Evolutionary conservation across 306 rosid genomes (phyloP).

Genomic region (Ormosia semicastrata): DNA sequence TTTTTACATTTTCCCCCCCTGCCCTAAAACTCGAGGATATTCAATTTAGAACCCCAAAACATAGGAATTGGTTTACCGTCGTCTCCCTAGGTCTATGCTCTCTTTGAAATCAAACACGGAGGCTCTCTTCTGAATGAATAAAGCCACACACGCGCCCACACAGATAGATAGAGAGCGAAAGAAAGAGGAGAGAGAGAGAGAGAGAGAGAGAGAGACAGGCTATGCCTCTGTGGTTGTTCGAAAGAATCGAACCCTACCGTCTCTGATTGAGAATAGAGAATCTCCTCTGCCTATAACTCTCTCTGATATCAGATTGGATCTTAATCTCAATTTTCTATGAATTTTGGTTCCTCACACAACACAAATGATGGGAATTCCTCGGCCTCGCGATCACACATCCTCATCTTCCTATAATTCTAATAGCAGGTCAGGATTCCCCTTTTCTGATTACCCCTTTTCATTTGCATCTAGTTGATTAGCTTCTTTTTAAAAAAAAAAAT

Average conservation of each 20-base stretch:
- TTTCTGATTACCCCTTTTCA: neutral
- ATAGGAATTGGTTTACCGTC: conserved; percentile 15
- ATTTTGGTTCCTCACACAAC: conserved; percentile 16
- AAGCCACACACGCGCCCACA: neutral
- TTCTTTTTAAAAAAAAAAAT: neutral
- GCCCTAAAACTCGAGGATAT: neutral
- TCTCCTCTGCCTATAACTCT: conserved; percentile 31
- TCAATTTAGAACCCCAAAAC: neutral
- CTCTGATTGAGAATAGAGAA: neutral
- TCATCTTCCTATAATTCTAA: conserved; percentile 38
- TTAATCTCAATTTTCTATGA: conserved; percentile 24
- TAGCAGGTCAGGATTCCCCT: conserved; percentile 41
- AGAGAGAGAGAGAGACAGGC: neutral
- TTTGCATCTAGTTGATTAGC: neutral
- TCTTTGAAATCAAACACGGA: conserved; percentile 37
- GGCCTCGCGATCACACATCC: conserved; percentile 43
- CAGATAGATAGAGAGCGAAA: neutral
- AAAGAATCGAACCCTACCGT: neutral
- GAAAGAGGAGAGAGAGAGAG: neutral
- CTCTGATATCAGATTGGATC: conserved; percentile 34
- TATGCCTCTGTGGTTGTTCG: neutral
- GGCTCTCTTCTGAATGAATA: conserved; percentile 19
- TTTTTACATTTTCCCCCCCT: neutral
- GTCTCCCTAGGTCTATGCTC: conserved; percentile 25
- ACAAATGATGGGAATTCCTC: conserved; percentile 46